These are phyloP conservation scores for Avena eriantha DNA, from an alignment of 176 grass and related monocot genomes.

Conservation along the genomic window DNA sequence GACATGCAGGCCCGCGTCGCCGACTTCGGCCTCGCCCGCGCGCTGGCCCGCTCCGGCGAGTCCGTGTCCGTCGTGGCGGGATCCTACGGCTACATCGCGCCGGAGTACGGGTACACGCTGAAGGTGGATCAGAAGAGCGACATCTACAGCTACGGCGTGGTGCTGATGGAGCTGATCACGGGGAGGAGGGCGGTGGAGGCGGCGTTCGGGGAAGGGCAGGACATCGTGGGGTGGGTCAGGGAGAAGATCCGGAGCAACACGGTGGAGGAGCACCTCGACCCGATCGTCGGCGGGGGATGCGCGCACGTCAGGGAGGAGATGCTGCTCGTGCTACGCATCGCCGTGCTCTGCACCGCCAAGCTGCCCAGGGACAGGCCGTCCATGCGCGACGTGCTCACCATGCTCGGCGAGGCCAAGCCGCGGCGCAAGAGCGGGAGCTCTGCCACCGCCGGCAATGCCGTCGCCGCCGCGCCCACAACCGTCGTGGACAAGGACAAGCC, in stretches of 20 bases:
- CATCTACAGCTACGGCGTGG: slow-evolving; percentile 96
- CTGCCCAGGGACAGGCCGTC: slow-evolving; percentile 79
- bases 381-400: slow-evolving; percentile 89
- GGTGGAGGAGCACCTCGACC: slow-evolving; percentile 67
- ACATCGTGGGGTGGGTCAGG: slow-evolving; percentile 86
- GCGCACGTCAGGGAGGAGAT: slow-evolving; percentile 94
- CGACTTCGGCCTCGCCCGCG: slow-evolving; percentile 87
- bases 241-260: slow-evolving; percentile 67
- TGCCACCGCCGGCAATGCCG: neutral
- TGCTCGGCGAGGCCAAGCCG: slow-evolving; percentile 95
- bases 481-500: slow-evolving; percentile 82
- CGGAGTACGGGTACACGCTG: slow-evolving; percentile 94
- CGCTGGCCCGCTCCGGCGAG: slow-evolving; percentile 55
- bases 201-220: slow-evolving; percentile 81
- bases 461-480: neutral
- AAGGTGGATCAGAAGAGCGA: slow-evolving; percentile 99
- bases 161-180: slow-evolving; percentile 92
- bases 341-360: slow-evolving; percentile 87
- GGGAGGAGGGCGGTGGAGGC: slow-evolving; percentile 70
- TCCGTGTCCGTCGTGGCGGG: slow-evolving; percentile 80
- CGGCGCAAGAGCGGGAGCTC: slow-evolving; percentile 81
- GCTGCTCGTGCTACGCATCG: slow-evolving; percentile 88
- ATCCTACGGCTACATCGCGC: slow-evolving; percentile 97
- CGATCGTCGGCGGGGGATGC: slow-evolving; percentile 63
- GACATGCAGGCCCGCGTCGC: slow-evolving; percentile 86